Percentiles rank a stretch among this genome's conserved stretches.
These are phyloP conservation scores for Hypericum androsaemum DNA, from an alignment of 345 rosid genomes.

Conservation along the genomic window DNA sequence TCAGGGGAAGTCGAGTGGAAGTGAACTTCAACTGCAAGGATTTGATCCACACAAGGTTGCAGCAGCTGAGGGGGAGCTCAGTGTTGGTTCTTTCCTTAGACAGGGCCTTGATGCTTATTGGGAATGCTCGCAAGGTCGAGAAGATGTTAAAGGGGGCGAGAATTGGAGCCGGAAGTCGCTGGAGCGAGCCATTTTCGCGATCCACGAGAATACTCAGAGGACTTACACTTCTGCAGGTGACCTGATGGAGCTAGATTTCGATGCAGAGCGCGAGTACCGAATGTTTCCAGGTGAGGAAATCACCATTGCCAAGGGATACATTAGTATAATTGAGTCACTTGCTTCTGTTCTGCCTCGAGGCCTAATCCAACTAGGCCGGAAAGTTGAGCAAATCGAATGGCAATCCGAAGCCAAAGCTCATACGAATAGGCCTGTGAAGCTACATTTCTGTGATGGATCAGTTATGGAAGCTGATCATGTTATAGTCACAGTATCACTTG, in stretches of 20 bases:
- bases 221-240: constrained; percentile 87
- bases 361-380: constrained; percentile 51
- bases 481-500: constrained; percentile 77
- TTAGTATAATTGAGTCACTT: constrained; percentile 47
- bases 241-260: constrained; percentile 53
- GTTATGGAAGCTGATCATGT: constrained; percentile 72
- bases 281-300: constrained; percentile 94
- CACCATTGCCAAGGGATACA: constrained; percentile 91
- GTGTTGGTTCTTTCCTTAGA: constrained; percentile 58
- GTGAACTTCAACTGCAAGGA: constrained; percentile 9
- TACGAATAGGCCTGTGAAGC: constrained; percentile 42
- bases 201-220: constrained; percentile 72
- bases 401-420: constrained; percentile 26
- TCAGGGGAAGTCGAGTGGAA: constrained; percentile 41
- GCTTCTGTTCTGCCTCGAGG: constrained; percentile 73
- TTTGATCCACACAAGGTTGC: constrained; percentile 29
- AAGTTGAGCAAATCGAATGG: constrained; percentile 69
- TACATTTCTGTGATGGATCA: constrained; percentile 83
- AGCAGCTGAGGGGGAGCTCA: constrained; percentile 17
- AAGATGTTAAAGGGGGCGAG: constrained; percentile 27
- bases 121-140: constrained; percentile 27
- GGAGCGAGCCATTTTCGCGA: constrained; percentile 64
- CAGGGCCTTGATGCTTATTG: constrained; percentile 50
- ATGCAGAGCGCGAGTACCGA: constrained; percentile 79
- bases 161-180: constrained; percentile 43